Evolutionary conservation across 805 yeast species (phyloP), one percentile per base, ranked within the genome.

Genomic region (Sugiyamaella floridensis): DNA sequence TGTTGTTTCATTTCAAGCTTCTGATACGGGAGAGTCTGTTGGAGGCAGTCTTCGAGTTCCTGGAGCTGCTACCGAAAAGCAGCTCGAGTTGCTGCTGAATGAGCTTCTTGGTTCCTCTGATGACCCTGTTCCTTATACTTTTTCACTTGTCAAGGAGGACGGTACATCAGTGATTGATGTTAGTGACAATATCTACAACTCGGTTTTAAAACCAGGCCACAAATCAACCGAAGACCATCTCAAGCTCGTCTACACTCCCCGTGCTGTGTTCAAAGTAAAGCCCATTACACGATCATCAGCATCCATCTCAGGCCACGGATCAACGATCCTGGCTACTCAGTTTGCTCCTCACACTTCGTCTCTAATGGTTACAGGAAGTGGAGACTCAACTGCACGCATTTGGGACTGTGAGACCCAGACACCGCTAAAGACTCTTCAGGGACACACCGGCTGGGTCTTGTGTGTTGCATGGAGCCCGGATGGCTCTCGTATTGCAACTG

Each of bases 351-450:
- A 86, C 63, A 83, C 90, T 15, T 80, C 92, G 15, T 77, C 90
- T 1, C 75, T 87, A 60, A 82, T 90, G 85, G 93, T 87, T 42
- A 86, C 97, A 0, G 99, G 99, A 40, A 88, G 97, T 5, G 99
- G 99, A 45, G 99, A 93, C 69, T 80, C 85, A 40, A 90, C 98
- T 8, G 97, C 98, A 1, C 76, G 98, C 65, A 79, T 92, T 47
- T 93, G 99, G 99, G 97, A 90, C 70, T 86, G 96, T 68, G 84
- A 89, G 62, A 90, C 98, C 0, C 93, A 88, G 60, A 93, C 99
- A 0, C 96, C 97, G 8, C 73, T 83, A 64, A 78, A 81, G 56
- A 87, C 95, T 0, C 71, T 93, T 49, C 63, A 75, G 4, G 98
- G 98, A 0, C 99, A 93, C 64, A 73, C 80, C 10, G 89, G 90